Evolutionary conservation across 441 rosid genomes (phyloP), one percentile per base, ranked within the genome.

Genomic region (Erodium moschatum): DNA sequence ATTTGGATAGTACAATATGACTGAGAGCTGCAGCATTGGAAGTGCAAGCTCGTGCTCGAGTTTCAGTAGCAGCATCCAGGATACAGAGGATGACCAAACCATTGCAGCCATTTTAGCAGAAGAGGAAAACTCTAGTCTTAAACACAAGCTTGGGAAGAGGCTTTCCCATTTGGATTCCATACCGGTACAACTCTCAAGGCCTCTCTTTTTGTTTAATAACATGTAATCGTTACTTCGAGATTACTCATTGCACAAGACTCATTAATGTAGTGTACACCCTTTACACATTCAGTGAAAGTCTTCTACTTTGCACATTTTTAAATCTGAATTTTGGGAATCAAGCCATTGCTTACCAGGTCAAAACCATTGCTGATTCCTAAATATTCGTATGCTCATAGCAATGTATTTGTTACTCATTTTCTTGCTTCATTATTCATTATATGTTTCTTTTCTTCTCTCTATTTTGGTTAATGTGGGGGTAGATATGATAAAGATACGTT

Each of bases 131-230:
- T 78, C 85, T 8, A 76, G 63, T 67, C 67, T 70, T 44, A 80
- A 80, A 3, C 82, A 82, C 42, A 81, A 0, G 81, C 96, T 92
- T 72, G 92, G 89, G 61, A 92, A 85, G 84, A 82, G 94, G 71
- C 83, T 92, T 18, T 87, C 94, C 64, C 98, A 92, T 82, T 76
- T 92, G 75, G 96, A 85, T 78, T 92, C 98, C 63, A 89, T 92
- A 73, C 95, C 97, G 5, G 98, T 92, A 81, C 64, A 76, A 67
- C 67, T 46, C 50, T 71, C 60, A n/a, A 33, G 63, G 1, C 68
- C 64, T 74, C 38, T 65, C 20, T 70, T 1, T 70, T 31, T 40
- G 13, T 65, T 52, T 56, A 19, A 2, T 35, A 29, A 52, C n/a
- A 16, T 27, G 31, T 38, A 4, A 44, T 0, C 27, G 8, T 73